These are phyloP conservation scores for Solanum clarkiae DNA, from an alignment of 257 asterid species.

Conservation along the genomic window DNA sequence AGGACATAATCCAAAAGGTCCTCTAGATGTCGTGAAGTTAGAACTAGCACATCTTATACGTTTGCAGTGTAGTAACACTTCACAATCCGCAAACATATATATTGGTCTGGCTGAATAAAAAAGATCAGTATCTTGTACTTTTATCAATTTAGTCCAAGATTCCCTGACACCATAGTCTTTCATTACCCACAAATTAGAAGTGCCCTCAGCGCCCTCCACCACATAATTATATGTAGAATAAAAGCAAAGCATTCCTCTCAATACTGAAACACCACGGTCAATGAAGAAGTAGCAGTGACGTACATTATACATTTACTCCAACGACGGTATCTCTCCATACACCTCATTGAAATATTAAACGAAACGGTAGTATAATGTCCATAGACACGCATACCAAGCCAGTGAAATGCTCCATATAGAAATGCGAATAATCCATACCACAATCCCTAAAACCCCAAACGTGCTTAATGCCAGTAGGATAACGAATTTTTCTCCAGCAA, in stretches of 20 bases:
- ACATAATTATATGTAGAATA: background rate
- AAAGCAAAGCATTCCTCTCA: background rate
- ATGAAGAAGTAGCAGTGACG: background rate
- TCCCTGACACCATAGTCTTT: background rate
- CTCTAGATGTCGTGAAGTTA: background rate
- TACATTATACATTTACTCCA: background rate
- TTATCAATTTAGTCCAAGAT: no score
- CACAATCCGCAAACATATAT: background rate
- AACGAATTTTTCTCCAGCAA: no score
- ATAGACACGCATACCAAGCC: background rate
- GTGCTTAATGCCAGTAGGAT: no score
- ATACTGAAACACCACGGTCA: background rate
- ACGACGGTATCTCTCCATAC: background rate
- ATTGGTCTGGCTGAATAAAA: background rate
- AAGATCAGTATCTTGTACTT: background rate
- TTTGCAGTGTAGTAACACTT: background rate
- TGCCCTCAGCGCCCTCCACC: background rate
- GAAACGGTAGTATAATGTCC: background rate
- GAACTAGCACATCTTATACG: background rate
- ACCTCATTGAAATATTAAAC: background rate
- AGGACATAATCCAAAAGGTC: background rate
- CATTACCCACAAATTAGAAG: background rate
- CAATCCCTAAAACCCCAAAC: no score
- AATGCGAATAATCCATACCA: background rate
- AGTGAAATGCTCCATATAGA: background rate